Base-by-base conservation (phyloP, 768 basidiomycete species). In the Tulasnella sp. region DNA sequence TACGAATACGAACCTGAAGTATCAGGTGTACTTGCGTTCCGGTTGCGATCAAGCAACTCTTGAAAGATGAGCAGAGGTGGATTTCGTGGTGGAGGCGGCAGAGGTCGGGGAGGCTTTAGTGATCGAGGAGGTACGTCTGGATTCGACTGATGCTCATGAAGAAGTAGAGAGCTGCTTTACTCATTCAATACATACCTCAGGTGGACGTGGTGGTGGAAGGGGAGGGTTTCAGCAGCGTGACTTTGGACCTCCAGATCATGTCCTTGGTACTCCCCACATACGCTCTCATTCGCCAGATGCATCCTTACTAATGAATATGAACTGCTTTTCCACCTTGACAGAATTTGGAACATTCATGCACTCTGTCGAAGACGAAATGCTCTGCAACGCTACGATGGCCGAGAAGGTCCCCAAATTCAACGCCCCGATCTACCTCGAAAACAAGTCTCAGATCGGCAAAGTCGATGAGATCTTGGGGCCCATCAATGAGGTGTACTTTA, bases 401-500 rank as follows among this genome's bases (percentile, higher is more conserved):
- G 84, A 93, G 72, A 94, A 89, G 75, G 92, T 99, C 25, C 96
- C 96, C 0, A 94, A 92, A 72, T 99, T 99, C 80, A 99, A 99
- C 71, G 93, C 94, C 0, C 93, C 94, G 50, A 92, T 98, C 69
- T 98, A 94, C 71, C 80, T 98, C 53, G 84, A 90, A 76, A 96
- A 97, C 72, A 98, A 96, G 73, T 88, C 91, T 9, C 78, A 82
- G 64, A 91, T 98, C 62, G 94, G 96, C 62, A 97, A 96, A 74
- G 87, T 99, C 43, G 96, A 99, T 72, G 96, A 99, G 72, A 98
- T 99, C 65, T 80, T 99, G n/a, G 96, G 96, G 2, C 94, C 96
- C 15, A 93, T 99, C 70, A 99, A 96, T 69, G 92, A 98, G 70
- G 92, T 98, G 60, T 98, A 83, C 73, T 98, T 99, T 69, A 93